phyloP scores from a whole-genome alignment of 2,329 filamentous ascomycete genomes.

The Byssothecium circinans region DNA sequence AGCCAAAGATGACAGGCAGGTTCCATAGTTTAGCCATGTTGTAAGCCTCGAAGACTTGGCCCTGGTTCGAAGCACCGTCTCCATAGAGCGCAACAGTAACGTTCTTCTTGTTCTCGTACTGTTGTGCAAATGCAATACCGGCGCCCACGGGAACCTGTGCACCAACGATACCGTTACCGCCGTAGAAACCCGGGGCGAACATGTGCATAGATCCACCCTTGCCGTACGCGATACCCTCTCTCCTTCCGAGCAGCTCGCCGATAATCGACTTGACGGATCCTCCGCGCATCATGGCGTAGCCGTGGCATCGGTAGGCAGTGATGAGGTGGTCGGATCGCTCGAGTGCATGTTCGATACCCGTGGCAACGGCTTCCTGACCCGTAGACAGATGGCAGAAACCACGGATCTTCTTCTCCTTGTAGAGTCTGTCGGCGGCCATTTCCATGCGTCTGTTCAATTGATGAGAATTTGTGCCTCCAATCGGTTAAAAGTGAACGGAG shows the following conservation, averaged over 20 bases:
- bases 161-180: constrained; percentile 98
- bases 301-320: constrained; percentile 98
- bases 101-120: constrained; percentile 87
- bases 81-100: constrained; percentile 90
- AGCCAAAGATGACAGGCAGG: constrained; percentile 91
- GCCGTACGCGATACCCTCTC: constrained; percentile 96
- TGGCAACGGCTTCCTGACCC: constrained; percentile 95
- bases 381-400: constrained; percentile 99
- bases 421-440: constrained; percentile 97
- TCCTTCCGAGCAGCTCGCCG: constrained; percentile 89
- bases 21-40: constrained; percentile 99
- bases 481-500: background rate
- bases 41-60: constrained; percentile 99
- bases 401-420: constrained; percentile 99
- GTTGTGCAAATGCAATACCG: constrained; percentile 93
- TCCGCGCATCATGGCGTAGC: constrained; percentile 95
- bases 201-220: constrained; percentile 99
- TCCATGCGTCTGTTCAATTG: constrained; percentile 80
- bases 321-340: constrained; percentile 91
- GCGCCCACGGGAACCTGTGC: constrained; percentile 97
- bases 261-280: constrained; percentile 89
- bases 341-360: constrained; percentile 95
- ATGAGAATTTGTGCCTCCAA: constrained; percentile 8
- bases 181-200: constrained; percentile 97
- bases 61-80: constrained; percentile 98